A percentile compares a stretch with the other conserved stretches of the same genome.
These are phyloP conservation scores for Apiospora rasikravindrae DNA, from an alignment of 2,329 filamentous ascomycete genomes.

Conservation along the genomic window DNA sequence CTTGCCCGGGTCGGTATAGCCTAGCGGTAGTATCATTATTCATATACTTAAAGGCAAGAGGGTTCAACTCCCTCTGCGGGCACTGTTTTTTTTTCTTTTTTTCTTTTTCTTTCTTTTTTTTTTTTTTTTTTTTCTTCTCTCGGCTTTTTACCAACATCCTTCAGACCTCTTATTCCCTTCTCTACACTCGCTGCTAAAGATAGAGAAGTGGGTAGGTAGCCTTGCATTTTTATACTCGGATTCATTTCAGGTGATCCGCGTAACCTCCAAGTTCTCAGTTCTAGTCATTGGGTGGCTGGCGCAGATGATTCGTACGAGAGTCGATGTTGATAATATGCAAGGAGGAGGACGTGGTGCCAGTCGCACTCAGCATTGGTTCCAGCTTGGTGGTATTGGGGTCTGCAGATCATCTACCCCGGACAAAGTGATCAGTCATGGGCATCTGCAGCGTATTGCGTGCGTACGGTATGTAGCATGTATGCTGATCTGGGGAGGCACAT, in stretches of 20 bases:
- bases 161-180: not conserved
- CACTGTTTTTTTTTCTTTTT: not conserved
- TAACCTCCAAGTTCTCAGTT: not conserved
- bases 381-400: not conserved
- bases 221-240: not conserved
- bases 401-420: not conserved
- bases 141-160: not conserved
- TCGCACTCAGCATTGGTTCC: constrained; percentile 1
- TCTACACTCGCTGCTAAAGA: not conserved
- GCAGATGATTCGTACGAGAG: not conserved
- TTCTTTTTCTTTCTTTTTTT: not conserved
- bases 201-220: not conserved
- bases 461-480: not conserved
- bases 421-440: not conserved
- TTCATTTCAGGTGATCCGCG: too few relatives aligned
- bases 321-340: not conserved
- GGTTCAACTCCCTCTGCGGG: too few relatives aligned
- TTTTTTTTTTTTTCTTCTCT: not conserved
- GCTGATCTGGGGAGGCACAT: not conserved
- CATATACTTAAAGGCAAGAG: not conserved
- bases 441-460: not conserved
- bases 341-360: not conserved
- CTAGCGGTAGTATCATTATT: not conserved
- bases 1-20: not conserved
- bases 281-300: not conserved